These are phyloP conservation scores for Brettanomyces naardenensis DNA, from an alignment of 805 yeast species.

Conservation along the genomic window DNA sequence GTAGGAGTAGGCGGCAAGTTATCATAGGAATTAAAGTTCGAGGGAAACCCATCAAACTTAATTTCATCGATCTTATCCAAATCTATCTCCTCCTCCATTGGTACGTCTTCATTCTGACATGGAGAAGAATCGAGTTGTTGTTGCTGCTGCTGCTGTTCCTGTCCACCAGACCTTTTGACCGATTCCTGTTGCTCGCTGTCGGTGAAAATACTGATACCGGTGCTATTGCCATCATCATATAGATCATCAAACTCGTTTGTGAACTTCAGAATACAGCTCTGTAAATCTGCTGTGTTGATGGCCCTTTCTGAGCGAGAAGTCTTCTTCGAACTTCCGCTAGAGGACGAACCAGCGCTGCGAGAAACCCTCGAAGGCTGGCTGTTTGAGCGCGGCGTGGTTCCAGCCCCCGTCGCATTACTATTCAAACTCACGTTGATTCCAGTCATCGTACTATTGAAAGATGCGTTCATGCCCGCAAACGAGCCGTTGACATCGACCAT, in stretches of 20 bases:
- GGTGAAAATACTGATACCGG: conserved; percentile 22
- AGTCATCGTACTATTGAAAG: conserved; percentile 9
- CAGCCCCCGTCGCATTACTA: not conserved
- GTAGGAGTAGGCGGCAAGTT: conserved; percentile 39
- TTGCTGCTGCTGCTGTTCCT: not conserved
- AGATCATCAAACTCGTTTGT: conserved; percentile 34
- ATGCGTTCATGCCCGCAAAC: conserved; percentile 12
- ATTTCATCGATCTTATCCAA: conserved; percentile 19
- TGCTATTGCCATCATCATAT: conserved; percentile 19
- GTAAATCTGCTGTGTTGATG: conserved; percentile 31
- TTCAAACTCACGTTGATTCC: not conserved
- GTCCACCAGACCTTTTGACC: not conserved
- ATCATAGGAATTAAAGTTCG: conserved; percentile 13
- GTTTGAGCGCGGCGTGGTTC: not conserved
- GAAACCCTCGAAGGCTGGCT: not conserved
- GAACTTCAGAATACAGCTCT: conserved; percentile 32
- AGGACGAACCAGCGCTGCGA: not conserved
- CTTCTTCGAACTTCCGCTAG: not conserved
- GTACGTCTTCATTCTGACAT: conserved; percentile 9
- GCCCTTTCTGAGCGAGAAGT: conserved; percentile 12
- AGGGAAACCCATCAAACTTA: conserved; percentile 20
- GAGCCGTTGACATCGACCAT: conserved; percentile 23
- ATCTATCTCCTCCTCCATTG: conserved; percentile 22
- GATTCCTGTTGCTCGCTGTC: conserved; percentile 12
- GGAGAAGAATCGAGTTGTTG: not conserved